Evolutionary conservation across 2,329 filamentous ascomycete species (phyloP).

Genomic region (Cercospora sojina): DNA sequence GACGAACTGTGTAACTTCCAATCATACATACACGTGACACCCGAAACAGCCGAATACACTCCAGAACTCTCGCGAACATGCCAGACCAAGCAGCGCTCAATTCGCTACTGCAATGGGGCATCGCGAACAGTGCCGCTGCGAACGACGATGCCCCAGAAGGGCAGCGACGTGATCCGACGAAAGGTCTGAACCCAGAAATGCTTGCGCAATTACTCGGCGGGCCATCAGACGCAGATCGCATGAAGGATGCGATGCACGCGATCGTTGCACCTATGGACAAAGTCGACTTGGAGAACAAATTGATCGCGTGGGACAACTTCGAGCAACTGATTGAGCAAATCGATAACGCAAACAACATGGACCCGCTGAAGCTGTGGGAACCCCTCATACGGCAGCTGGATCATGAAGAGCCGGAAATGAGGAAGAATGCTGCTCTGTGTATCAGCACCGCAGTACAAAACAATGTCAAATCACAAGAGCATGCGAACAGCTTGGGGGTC

Average conservation of each 20-base stretch:
- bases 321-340: slow-evolving; percentile 88
- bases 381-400: slow-evolving; percentile 71
- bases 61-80: slow-evolving; percentile 15
- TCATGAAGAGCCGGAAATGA: slow-evolving; percentile 67
- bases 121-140: slow-evolving; percentile 59
- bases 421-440: slow-evolving; percentile 90
- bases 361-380: slow-evolving; percentile 74
- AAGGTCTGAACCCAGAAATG: slow-evolving; percentile 64
- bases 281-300: slow-evolving; percentile 69
- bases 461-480: slow-evolving; percentile 81
- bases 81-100: slow-evolving; percentile 54
- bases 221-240: slow-evolving; percentile 85
- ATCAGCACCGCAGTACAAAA: slow-evolving; percentile 94
- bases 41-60: neutral
- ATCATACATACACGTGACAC: neutral
- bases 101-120: slow-evolving; percentile 76
- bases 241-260: slow-evolving; percentile 79
- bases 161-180: slow-evolving; percentile 38
- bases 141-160: slow-evolving; percentile 37
- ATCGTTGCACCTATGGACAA: slow-evolving; percentile 59
- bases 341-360: slow-evolving; percentile 96
- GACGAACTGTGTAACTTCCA: neutral
- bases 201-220: slow-evolving; percentile 76
- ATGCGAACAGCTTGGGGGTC: slow-evolving; percentile 61
- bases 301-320: slow-evolving; percentile 90